Percentiles rank a stretch among this genome's conserved stretches.
Evolutionary conservation across 2,329 filamentous ascomycete species (phyloP).

Genomic region (Chaetomiaceae sp.): DNA sequence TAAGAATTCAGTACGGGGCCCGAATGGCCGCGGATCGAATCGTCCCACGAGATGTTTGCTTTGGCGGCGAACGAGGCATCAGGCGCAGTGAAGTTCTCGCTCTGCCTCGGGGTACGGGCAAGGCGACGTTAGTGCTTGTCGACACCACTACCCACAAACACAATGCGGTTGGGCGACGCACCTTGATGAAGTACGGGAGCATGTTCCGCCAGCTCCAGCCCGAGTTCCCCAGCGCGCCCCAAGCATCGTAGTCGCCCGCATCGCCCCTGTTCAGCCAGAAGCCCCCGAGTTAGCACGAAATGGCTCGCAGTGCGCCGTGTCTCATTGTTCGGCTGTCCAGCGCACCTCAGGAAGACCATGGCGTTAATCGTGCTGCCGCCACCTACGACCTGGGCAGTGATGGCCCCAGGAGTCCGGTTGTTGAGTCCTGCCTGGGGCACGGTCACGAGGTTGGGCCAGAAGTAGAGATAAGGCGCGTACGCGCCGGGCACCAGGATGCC

Average conservation of each 20-base stretch:
- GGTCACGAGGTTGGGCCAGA: conserved; percentile 26
- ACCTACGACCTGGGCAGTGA: conserved; percentile 29
- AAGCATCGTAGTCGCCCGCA: conserved; percentile 30
- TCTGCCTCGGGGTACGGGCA: conserved; percentile 11
- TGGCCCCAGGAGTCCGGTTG: conserved; percentile 18
- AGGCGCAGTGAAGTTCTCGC: conserved; percentile 29
- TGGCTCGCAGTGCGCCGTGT: no score
- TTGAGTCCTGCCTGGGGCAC: conserved; percentile 26
- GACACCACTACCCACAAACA: background rate
- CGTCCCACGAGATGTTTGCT: conserved; percentile 28
- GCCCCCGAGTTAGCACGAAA: background rate
- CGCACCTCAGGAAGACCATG: conserved; percentile 30
- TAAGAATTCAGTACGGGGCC: conserved; percentile 30
- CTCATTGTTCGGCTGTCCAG: background rate
- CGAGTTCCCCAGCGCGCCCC: conserved; percentile 29
- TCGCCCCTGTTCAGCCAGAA: conserved; percentile 24
- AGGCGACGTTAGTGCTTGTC: background rate
- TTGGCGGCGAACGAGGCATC: conserved; percentile 20
- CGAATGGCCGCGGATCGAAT: conserved; percentile 24
- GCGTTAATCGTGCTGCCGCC: conserved; percentile 33
- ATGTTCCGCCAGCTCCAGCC: conserved; percentile 34
- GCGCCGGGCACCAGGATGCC: conserved; percentile 27
- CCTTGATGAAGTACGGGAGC: conserved; percentile 40
- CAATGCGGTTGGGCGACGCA: conserved; percentile 7
- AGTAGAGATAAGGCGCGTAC: conserved; percentile 26